Conservation (phyloP, 495 filamentous ascomycete species). For the Podospora pseudocomata region DNA sequence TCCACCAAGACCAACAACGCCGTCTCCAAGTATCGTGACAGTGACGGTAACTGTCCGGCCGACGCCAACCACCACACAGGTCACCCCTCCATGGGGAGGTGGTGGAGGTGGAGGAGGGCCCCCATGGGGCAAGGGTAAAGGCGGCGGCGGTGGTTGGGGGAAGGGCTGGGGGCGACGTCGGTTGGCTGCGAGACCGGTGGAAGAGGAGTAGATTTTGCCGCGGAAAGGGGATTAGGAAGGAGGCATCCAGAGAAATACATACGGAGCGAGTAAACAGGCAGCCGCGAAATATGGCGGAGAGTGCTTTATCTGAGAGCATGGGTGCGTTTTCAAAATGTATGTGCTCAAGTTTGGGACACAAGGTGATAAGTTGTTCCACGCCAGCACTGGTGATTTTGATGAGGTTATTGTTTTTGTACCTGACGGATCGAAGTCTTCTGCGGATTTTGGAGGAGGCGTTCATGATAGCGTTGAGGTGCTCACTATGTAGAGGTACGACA, state of each 20-base stretch:
- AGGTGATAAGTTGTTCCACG: not conserved
- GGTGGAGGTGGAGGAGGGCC: conserved; percentile 6
- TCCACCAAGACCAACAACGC: not conserved
- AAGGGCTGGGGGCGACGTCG: conserved; percentile 10
- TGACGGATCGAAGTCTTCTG: not conserved
- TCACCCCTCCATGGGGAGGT: not conserved
- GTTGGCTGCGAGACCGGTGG: conserved; percentile 1
- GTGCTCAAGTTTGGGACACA: not conserved
- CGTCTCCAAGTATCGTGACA: conserved; percentile 6
- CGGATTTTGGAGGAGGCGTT: not conserved
- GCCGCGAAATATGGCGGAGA: not conserved
- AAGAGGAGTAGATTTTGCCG: not conserved
- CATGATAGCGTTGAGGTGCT: not conserved
- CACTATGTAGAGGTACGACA: not conserved
- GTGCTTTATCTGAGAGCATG: not conserved
- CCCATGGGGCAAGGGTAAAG: conserved; percentile 14
- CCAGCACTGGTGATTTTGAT: not conserved
- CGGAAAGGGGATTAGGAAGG: not conserved
- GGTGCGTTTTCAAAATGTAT: not conserved
- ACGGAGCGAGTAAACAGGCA: not conserved
- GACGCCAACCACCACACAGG: conserved; percentile 4
- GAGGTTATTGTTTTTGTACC: not conserved
- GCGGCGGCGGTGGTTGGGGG: conserved; percentile 4
- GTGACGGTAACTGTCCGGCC: conserved; percentile 10
- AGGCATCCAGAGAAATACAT: not conserved